These are phyloP conservation scores for Magnaporthiopsis incrustans DNA, from an alignment of 2,329 filamentous ascomycete genomes.

Conservation along the genomic window DNA sequence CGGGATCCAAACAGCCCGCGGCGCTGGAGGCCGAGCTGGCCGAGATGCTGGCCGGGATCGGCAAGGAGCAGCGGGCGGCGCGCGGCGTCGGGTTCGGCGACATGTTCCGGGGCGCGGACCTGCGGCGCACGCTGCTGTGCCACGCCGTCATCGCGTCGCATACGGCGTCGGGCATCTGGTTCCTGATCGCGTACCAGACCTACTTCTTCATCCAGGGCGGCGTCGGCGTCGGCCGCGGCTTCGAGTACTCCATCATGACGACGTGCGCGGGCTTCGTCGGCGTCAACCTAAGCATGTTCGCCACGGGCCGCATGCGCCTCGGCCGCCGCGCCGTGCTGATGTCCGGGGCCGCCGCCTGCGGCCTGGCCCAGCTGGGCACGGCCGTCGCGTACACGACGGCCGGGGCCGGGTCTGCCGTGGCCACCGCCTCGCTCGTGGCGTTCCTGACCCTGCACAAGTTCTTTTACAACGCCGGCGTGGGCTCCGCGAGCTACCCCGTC, in stretches of 20 bases:
- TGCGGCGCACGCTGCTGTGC: constrained; percentile 16
- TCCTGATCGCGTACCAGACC: constrained; percentile 20
- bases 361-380: constrained; percentile 23
- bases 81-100: constrained; percentile 14
- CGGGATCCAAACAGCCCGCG: constrained; percentile 12
- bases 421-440: constrained; percentile 22
- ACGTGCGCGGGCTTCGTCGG: constrained; percentile 25
- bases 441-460: constrained; percentile 25
- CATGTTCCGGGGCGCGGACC: constrained; percentile 16
- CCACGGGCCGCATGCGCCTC: constrained; percentile 19
- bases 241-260: constrained; percentile 26
- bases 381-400: constrained; percentile 23
- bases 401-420: constrained; percentile 16
- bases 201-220: constrained; percentile 25
- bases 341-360: constrained; percentile 22
- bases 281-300: constrained; percentile 20
- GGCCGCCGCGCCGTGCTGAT: constrained; percentile 24
- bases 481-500: constrained; percentile 32
- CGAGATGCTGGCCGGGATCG: constrained; percentile 14
- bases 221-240: constrained; percentile 19
- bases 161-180: constrained; percentile 14
- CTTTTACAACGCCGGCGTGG: constrained; percentile 28
- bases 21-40: constrained; percentile 14
- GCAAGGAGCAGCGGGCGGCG: constrained; percentile 14
- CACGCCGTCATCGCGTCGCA: constrained; percentile 12